These are phyloP conservation scores for Monosporozyma servazzii DNA, from an alignment of 805 yeast genomes.

Conservation along the genomic window DNA sequence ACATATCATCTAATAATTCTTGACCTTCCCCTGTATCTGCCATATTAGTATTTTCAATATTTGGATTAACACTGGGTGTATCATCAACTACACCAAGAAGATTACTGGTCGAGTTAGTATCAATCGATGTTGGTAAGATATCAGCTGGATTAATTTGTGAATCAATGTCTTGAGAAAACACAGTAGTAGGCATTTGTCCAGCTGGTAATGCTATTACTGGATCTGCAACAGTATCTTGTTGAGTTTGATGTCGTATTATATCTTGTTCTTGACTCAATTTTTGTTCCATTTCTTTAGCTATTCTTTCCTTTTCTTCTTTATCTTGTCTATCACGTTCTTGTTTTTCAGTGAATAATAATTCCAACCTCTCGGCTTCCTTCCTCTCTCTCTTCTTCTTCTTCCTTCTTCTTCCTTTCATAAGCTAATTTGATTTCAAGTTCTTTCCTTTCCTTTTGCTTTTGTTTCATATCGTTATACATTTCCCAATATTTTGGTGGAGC, in stretches of 20 bases:
- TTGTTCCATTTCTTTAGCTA: slow-evolving; percentile 3
- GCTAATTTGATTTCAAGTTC: slow-evolving; percentile 5
- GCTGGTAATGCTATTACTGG: background rate
- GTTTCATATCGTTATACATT: slow-evolving; percentile 10
- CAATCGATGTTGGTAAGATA: background rate
- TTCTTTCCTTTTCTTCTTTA: slow-evolving; percentile 3
- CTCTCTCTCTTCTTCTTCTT: slow-evolving; percentile 11
- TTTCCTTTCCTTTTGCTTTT: slow-evolving; percentile 4
- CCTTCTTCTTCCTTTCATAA: slow-evolving; percentile 6
- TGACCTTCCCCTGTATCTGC: slow-evolving; percentile 5
- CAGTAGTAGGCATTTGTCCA: background rate
- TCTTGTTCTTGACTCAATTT: slow-evolving; percentile 1
- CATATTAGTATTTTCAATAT: background rate
- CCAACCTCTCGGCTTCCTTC: background rate
- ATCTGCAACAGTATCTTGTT: slow-evolving; percentile 1
- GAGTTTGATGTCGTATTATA: slow-evolving; percentile 3
- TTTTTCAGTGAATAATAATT: background rate
- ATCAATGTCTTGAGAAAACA: background rate
- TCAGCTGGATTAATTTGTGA: background rate
- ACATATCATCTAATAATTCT: slow-evolving; percentile 17
- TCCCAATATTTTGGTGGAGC: slow-evolving; percentile 29
- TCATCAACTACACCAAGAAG: background rate
- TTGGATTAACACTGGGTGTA: background rate
- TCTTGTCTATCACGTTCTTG: slow-evolving; percentile 1
- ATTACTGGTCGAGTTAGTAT: background rate